These are phyloP conservation scores for Ilex aquifolium DNA, from an alignment of 257 asterid species.

Conservation along the genomic window DNA sequence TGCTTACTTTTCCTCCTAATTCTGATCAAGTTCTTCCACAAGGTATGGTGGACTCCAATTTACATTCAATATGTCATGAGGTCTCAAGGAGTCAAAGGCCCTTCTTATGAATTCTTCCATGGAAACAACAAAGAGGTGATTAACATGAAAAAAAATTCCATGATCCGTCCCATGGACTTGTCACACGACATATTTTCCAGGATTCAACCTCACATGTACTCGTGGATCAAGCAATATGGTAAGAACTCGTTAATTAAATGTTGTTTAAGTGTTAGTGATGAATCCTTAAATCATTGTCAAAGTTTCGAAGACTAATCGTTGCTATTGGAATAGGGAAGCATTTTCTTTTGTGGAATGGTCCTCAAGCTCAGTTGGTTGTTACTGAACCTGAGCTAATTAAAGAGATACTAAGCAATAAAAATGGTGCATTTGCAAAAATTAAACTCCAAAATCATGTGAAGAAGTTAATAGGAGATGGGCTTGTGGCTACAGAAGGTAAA, in stretches of 20 bases:
- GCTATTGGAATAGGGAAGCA: slow-evolving; percentile 30
- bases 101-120: slow-evolving; percentile 42
- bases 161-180: slow-evolving; percentile 26
- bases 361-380: slow-evolving; percentile 33
- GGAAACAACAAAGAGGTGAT: slow-evolving; percentile 44
- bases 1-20: slow-evolving; percentile 8
- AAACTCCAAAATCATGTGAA: slow-evolving; percentile 1
- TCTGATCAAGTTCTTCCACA: slow-evolving; percentile 14
- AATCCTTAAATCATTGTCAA: neutral
- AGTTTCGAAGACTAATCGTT: neutral
- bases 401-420: slow-evolving; percentile 44
- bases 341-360: slow-evolving; percentile 41
- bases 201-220: slow-evolving; percentile 43
- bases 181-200: slow-evolving; percentile 45
- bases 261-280: neutral
- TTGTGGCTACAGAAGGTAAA: slow-evolving; percentile 33
- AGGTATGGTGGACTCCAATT: slow-evolving; percentile 41
- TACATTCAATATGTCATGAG: slow-evolving; percentile 20
- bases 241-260: neutral
- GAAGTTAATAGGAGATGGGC: slow-evolving; percentile 47
- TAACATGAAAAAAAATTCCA: slow-evolving; percentile 21
- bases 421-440: slow-evolving; percentile 24
- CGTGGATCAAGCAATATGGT: slow-evolving; percentile 54
- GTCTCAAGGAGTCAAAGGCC: slow-evolving; percentile 49
- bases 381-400: slow-evolving; percentile 46